Evolutionary conservation across 805 yeast genomes (phyloP), one percentile per base, ranked within the genome.

Genomic region (Wickerhamia fluorescens): DNA sequence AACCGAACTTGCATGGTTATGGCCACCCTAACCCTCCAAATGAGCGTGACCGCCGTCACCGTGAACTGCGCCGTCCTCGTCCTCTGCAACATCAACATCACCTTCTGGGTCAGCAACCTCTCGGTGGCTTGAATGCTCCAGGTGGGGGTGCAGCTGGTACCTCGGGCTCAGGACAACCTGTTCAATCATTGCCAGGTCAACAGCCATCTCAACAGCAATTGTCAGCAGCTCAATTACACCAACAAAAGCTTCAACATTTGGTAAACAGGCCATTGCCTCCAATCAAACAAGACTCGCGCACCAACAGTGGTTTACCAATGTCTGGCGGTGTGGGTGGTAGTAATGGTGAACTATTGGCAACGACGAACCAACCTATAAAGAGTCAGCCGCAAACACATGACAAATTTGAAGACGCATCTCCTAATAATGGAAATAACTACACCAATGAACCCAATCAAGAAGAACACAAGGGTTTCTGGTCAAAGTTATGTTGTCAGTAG

Each of bases 1-100:
- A 84, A 49, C 85, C 84, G 25, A 82, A 82, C 55, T 56, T 82
- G 40, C 86, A 82, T 51, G 94, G 94, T 4, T 82, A 82, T 49
- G 92, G 92, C 16, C 75, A 76, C 49, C 81, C 83, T 29, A 73
- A 64, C 36, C 80, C 80, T 15, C 68, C 70, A 9, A 62, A 62
- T 35, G 70, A 64, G 19, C 45, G 68, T 24, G 68, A 61, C 23
- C 52, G 70, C 46, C 60, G 68, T 38, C 68, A 61, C 35, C 58
- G 68, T 33, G 68, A 63, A 26, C 68, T 59, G 48, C 56, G 70
- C 45, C 55, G 68, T 45, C 49, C 52, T 34, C 57, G 66, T 39
- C 67, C 60, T 24, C 64, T 57, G 35, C 46, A 45, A 27, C 51
- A 41, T 33, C 41, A 43, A 31, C 38, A 45, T 30, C 39, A 40